These are phyloP conservation scores for Rhizopus arrhizus DNA, from an alignment of 371 early-diverging fungal species.

Conservation along the genomic window DNA sequence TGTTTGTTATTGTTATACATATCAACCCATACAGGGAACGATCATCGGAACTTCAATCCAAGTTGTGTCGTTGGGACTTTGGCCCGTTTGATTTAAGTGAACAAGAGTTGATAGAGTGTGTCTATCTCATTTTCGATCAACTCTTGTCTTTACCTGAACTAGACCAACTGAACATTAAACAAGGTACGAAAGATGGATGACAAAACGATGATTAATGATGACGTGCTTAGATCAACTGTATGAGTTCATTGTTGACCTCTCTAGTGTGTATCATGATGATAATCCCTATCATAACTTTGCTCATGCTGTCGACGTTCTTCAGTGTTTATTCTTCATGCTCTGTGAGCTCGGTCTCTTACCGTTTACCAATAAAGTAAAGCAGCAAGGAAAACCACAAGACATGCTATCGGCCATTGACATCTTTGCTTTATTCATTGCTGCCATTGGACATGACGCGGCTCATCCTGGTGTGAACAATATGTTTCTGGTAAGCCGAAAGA, in stretches of 20 bases:
- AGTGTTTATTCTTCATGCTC: constrained; percentile 76
- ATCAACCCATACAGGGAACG: constrained; percentile 37
- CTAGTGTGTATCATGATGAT: constrained; percentile 64
- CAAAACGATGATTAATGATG: not conserved
- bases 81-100: constrained; percentile 63
- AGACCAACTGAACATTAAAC: constrained; percentile 39
- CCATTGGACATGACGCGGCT: constrained; percentile 83
- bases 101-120: constrained; percentile 68
- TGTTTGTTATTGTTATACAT: constrained; percentile 1
- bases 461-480: constrained; percentile 84
- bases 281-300: constrained; percentile 86
- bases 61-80: constrained; percentile 68
- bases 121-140: constrained; percentile 65
- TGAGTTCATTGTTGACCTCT: constrained; percentile 60
- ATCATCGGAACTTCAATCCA: constrained; percentile 41
- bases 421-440: constrained; percentile 73
- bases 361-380: constrained; percentile 22
- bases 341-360: constrained; percentile 60
- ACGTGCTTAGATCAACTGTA: constrained; percentile 52
- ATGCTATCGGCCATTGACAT: constrained; percentile 63
- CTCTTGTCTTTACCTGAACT: constrained; percentile 62
- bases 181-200: constrained; percentile 48
- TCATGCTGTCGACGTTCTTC: constrained; percentile 85
- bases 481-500: constrained; percentile 55
- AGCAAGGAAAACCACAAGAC: not conserved